Evolutionary conservation across 1,284 basidiomycete species (phyloP).

Genomic region (Sparassis latifolia): DNA sequence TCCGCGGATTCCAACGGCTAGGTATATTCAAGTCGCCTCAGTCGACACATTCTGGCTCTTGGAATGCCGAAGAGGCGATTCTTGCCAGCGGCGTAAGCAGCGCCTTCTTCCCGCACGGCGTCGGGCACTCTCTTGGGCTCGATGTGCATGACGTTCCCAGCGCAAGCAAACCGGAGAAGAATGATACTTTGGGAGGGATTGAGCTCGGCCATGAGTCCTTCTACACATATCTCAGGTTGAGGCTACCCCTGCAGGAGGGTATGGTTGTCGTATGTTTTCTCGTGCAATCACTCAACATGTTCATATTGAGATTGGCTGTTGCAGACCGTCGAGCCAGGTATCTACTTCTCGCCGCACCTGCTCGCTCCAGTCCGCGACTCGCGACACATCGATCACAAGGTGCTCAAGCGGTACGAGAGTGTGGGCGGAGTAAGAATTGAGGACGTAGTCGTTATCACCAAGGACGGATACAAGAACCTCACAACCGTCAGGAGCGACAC

Average conservation of each 20-base stretch:
- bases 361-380: slow-evolving; percentile 65
- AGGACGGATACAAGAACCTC: slow-evolving; percentile 65
- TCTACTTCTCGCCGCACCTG: slow-evolving; percentile 80
- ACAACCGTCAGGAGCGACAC: slow-evolving; percentile 77
- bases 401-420: slow-evolving; percentile 65
- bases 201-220: slow-evolving; percentile 54
- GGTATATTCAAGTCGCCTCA: slow-evolving; percentile 72
- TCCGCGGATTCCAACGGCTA: slow-evolving; percentile 74
- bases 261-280: slow-evolving; percentile 72
- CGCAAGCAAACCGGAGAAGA: slow-evolving; percentile 58
- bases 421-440: slow-evolving; percentile 90
- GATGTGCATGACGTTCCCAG: slow-evolving; percentile 85
- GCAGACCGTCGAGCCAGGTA: slow-evolving; percentile 75
- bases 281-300: not conserved
- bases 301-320: too few species aligned
- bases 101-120: slow-evolving; percentile 89
- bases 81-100: slow-evolving; percentile 69
- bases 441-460: slow-evolving; percentile 76
- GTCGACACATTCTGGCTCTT: slow-evolving; percentile 40
- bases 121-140: slow-evolving; percentile 84
- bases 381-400: slow-evolving; percentile 62
- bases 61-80: slow-evolving; percentile 62
- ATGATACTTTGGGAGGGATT: slow-evolving; percentile 38
- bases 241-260: slow-evolving; percentile 62
- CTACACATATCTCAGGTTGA: slow-evolving; percentile 72